These are phyloP conservation scores for Fraxinus americana DNA, from an alignment of 257 asterid genomes.

Conservation along the genomic window DNA sequence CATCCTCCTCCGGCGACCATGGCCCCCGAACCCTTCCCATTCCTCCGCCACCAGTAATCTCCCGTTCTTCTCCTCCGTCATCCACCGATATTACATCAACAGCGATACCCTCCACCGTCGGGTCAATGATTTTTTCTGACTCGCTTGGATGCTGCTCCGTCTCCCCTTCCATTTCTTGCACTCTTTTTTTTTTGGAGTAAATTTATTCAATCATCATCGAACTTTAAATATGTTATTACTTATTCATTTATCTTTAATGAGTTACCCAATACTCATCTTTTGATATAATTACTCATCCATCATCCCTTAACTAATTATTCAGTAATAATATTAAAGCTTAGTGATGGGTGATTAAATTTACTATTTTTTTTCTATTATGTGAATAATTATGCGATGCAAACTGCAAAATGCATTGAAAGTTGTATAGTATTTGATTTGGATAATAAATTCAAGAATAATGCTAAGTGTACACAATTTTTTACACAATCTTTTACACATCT, in stretches of 20 bases:
- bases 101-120: constrained; percentile 19
- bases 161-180: constrained; percentile 23
- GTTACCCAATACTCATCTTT: too few species aligned
- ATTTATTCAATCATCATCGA: too few species aligned
- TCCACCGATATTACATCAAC: constrained; percentile 27
- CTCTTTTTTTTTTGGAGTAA: too few species aligned
- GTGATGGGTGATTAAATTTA: too few species aligned
- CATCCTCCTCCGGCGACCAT: constrained; percentile 80
- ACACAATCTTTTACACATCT: too few species aligned
- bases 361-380: not conserved
- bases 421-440: not conserved
- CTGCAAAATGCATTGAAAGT: not conserved
- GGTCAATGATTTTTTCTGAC: constrained; percentile 12
- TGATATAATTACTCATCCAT: too few species aligned
- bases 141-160: constrained; percentile 23
- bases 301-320: too few species aligned
- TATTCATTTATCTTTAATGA: too few species aligned
- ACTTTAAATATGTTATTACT: too few species aligned
- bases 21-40: constrained; percentile 63
- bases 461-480: too few species aligned
- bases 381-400: not conserved
- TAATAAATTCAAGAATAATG: too few species aligned
- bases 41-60: constrained; percentile 19
- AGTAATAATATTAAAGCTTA: too few species aligned
- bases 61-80: constrained; percentile 31